These are phyloP conservation scores for Trichosporon faecale DNA, from an alignment of 1,284 basidiomycete species.

Conservation along the genomic window DNA sequence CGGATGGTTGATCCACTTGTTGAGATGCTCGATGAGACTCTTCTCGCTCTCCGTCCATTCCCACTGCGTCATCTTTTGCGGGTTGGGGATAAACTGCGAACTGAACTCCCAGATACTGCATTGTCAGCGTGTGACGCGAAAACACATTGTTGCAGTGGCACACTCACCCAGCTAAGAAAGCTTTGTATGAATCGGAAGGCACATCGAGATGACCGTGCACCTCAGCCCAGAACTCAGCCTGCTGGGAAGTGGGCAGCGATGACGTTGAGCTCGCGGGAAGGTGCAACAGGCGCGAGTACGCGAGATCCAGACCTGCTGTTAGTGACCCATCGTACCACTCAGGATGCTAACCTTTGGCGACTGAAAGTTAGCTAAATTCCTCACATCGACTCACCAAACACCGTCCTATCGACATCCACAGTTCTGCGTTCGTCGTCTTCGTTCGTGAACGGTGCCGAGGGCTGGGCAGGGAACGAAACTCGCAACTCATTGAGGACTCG, in stretches of 20 bases:
- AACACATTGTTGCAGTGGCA: too few relatives aligned
- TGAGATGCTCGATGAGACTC: slow-evolving; percentile 12
- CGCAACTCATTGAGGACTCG: slow-evolving; percentile 29
- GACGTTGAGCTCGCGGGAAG: slow-evolving; percentile 1
- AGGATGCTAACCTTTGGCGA: not conserved
- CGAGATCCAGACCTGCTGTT: slow-evolving; percentile 16
- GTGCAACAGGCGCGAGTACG: slow-evolving; percentile 12
- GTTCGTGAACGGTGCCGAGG: not conserved
- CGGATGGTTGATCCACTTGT: slow-evolving; percentile 12
- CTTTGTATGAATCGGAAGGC: slow-evolving; percentile 14
- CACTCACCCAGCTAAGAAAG: slow-evolving; percentile 17
- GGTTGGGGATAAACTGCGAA: slow-evolving; percentile 1
- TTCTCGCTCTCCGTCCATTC: slow-evolving; percentile 8
- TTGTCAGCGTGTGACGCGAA: not conserved
- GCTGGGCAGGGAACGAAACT: not conserved
- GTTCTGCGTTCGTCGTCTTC: slow-evolving; percentile 18
- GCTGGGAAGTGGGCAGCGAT: not conserved
- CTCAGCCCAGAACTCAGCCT: slow-evolving; percentile 18
- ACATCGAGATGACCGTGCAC: slow-evolving; percentile 14
- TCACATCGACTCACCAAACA: slow-evolving; percentile 10
- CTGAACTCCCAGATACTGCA: slow-evolving; percentile 22
- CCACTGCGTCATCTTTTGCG: not conserved
- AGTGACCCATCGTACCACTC: not conserved
- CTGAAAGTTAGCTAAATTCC: not conserved
- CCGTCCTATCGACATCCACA: slow-evolving; percentile 16